These are phyloP conservation scores for Trypanosoma brucei DNA, from an alignment of 208 protist genomes.

Conservation along the genomic window DNA sequence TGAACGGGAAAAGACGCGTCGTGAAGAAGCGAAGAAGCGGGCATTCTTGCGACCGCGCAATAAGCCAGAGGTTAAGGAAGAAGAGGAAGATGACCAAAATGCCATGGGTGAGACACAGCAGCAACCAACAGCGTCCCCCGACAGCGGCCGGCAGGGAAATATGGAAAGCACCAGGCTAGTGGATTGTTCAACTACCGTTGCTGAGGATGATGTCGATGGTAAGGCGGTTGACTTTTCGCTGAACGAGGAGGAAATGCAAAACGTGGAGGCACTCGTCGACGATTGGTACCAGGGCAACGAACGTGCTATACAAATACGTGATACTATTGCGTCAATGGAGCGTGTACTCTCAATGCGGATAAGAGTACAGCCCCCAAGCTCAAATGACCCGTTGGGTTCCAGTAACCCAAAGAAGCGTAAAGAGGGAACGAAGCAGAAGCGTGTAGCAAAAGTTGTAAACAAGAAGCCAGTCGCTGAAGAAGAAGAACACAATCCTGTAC, in stretches of 20 bases:
- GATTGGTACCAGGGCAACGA: constrained; percentile 56
- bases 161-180: background rate
- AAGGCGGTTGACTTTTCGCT: constrained; percentile 29
- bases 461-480: constrained; percentile 55
- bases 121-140: background rate
- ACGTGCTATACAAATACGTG: constrained; percentile 36
- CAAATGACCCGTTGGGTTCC: constrained; percentile 21
- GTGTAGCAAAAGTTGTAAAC: background rate
- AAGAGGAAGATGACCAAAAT: constrained; percentile 3
- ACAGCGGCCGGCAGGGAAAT: background rate
- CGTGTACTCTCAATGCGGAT: constrained; percentile 65
- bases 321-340: constrained; percentile 71
- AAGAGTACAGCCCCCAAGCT: constrained; percentile 11
- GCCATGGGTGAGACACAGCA: constrained; percentile 1
- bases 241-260: constrained; percentile 50
- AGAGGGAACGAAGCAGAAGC: constrained; percentile 31
- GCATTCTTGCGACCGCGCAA: constrained; percentile 29
- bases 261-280: constrained; percentile 51
- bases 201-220: constrained; percentile 25
- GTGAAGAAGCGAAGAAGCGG: constrained; percentile 49
- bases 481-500: constrained; percentile 37
- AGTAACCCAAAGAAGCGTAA: constrained; percentile 57
- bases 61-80: constrained; percentile 20
- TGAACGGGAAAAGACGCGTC: constrained; percentile 36
- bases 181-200: constrained; percentile 1